Evolutionary conservation across 805 yeast genomes (phyloP).

Genomic region (Metschnikowia santaceciliae): DNA sequence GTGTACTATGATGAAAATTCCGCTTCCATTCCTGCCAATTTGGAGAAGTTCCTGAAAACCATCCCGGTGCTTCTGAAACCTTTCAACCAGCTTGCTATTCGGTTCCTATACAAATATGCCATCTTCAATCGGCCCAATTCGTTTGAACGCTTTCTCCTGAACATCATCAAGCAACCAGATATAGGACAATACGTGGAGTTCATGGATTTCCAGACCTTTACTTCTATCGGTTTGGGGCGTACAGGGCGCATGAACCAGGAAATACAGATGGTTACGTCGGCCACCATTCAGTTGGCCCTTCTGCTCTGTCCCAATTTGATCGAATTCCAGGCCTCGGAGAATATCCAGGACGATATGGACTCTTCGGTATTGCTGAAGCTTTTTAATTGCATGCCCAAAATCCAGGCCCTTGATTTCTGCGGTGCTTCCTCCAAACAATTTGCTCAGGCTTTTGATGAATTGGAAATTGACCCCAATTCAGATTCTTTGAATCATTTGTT

Average conservation of each 20-base stretch:
- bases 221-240: constrained; percentile 85
- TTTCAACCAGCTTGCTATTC: constrained; percentile 53
- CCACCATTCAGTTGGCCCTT: constrained; percentile 64
- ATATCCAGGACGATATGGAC: constrained; percentile 79
- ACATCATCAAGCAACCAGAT: constrained; percentile 42
- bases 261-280: constrained; percentile 82
- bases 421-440: constrained; percentile 73
- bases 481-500: constrained; percentile 20
- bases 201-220: constrained; percentile 83
- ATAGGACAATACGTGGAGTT: constrained; percentile 64
- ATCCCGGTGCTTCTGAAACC: constrained; percentile 54
- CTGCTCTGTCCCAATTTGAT: constrained; percentile 59
- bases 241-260: constrained; percentile 87
- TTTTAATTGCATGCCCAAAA: constrained; percentile 49
- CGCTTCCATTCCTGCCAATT: constrained; percentile 48
- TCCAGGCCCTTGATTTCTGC: constrained; percentile 80
- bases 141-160: constrained; percentile 64
- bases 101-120: constrained; percentile 62
- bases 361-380: constrained; percentile 49
- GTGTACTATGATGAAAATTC: constrained; percentile 53
- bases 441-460: constrained; percentile 51
- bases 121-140: constrained; percentile 77
- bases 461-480: constrained; percentile 22
- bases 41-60: constrained; percentile 48
- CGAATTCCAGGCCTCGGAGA: constrained; percentile 82